Evolutionary conservation across 768 basidiomycete species (phyloP).

Genomic region (Galerina sulciceps): DNA sequence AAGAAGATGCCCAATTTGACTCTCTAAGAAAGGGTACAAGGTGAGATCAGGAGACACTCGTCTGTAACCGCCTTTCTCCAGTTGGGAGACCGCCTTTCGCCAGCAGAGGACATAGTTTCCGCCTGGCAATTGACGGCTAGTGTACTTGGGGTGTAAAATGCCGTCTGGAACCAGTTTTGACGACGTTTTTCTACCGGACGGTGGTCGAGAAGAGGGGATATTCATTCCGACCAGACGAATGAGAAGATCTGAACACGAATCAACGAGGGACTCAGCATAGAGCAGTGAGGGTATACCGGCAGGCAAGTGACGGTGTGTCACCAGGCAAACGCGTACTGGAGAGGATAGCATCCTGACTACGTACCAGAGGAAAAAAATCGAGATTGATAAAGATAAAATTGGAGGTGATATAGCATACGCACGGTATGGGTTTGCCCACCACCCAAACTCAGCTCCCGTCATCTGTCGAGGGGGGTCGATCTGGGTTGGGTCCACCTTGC

Average conservation of each 20-base stretch:
- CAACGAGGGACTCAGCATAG: neutral
- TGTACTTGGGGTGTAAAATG: slow-evolving; percentile 67
- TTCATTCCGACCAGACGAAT: slow-evolving; percentile 59
- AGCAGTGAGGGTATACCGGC: slow-evolving; percentile 44
- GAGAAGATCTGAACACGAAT: slow-evolving; percentile 57
- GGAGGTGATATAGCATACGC: slow-evolving; percentile 22
- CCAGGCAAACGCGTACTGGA: slow-evolving; percentile 60
- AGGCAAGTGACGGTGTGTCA: slow-evolving; percentile 58
- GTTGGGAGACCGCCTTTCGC: slow-evolving; percentile 46
- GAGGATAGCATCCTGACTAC: slow-evolving; percentile 75
- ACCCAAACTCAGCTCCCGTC: slow-evolving; percentile 62
- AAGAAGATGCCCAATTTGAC: slow-evolving; percentile 67
- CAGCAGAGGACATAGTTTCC: slow-evolving; percentile 67
- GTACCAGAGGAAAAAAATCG: neutral
- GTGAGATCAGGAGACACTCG: slow-evolving; percentile 32
- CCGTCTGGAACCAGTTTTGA: slow-evolving; percentile 53
- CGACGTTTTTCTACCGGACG: neutral
- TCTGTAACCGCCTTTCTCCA: slow-evolving; percentile 38
- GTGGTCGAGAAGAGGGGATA: slow-evolving; percentile 31
- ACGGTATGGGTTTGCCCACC: slow-evolving; percentile 84
- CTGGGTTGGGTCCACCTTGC: slow-evolving; percentile 21
- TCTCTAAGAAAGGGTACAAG: slow-evolving; percentile 47
- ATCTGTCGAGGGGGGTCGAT: slow-evolving; percentile 56
- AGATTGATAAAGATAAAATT: neutral
- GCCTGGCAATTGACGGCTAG: slow-evolving; percentile 43